These are phyloP conservation scores for Ogataea glucozyma DNA, from an alignment of 805 yeast species.

Conservation along the genomic window DNA sequence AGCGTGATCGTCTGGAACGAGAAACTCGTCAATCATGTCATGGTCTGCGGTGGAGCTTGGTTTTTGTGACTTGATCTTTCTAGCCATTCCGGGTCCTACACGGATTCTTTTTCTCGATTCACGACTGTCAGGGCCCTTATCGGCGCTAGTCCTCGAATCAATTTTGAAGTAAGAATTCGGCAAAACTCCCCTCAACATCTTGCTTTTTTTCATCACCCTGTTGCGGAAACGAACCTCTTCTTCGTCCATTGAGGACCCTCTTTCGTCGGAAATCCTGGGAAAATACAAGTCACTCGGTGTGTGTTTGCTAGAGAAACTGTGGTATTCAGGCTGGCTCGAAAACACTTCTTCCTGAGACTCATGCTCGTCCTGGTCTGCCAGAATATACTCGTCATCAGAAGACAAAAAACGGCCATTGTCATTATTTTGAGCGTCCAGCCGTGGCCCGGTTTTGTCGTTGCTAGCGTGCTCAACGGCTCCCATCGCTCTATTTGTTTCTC, in stretches of 20 bases:
- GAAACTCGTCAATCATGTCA: conserved; percentile 13
- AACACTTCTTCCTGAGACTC: conserved; percentile 10
- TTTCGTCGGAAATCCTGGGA: not conserved
- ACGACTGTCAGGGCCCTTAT: not conserved
- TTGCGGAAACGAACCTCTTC: conserved; percentile 25
- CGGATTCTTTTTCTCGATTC: not conserved
- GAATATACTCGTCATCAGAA: conserved; percentile 26
- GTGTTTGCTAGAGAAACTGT: not conserved
- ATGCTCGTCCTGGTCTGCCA: conserved; percentile 16
- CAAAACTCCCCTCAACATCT: conserved; percentile 29
- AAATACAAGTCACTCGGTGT: not conserved
- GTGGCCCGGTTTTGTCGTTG: not conserved
- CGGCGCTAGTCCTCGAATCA: conserved; percentile 4
- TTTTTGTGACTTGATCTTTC: conserved; percentile 16
- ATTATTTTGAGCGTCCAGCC: too few relatives aligned
- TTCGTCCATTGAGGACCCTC: conserved; percentile 2
- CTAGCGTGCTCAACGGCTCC: conserved; percentile 3
- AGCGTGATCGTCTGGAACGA: conserved; percentile 16
- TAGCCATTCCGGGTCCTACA: conserved; percentile 24
- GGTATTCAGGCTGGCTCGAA: conserved; percentile 1
- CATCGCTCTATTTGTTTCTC: conserved; percentile 16
- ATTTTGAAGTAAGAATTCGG: conserved; percentile 30
- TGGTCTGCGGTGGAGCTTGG: conserved; percentile 1
- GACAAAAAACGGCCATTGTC: conserved; percentile 1
- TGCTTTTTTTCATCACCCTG: conserved; percentile 21